Conservation (phyloP, 1,139 yeast species). For the Suhomyces choctaworum region DNA sequence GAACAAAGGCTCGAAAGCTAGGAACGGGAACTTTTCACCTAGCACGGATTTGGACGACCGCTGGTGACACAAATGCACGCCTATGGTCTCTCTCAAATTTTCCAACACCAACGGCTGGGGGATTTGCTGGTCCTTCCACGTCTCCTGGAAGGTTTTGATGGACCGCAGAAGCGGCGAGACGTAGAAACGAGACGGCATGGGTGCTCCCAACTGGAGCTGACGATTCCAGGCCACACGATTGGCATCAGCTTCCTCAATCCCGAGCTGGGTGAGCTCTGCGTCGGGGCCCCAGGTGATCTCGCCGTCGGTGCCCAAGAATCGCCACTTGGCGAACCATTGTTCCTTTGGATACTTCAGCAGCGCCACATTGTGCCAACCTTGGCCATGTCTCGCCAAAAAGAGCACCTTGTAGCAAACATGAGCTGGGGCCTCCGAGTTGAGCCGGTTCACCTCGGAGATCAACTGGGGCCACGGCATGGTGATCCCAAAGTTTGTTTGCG, state of each 20-base stretch:
- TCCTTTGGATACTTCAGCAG: conserved; percentile 55
- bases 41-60: conserved; percentile 42
- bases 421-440: conserved; percentile 35
- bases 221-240: conserved; percentile 46
- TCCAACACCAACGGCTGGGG: conserved; percentile 50
- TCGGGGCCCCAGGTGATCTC: conserved; percentile 67
- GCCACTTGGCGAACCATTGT: conserved; percentile 63
- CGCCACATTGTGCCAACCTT: conserved; percentile 72
- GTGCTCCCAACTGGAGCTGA: conserved; percentile 49
- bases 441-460: conserved; percentile 28
- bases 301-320: conserved; percentile 56
- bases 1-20: conserved; percentile 43
- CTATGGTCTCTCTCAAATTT: conserved; percentile 64
- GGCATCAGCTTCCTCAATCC: conserved; percentile 46
- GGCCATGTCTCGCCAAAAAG: conserved; percentile 74
- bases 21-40: conserved; percentile 21
- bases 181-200: conserved; percentile 56
- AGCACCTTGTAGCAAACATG: conserved; percentile 54
- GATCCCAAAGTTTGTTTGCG: conserved; percentile 50
- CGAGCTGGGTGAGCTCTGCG: conserved; percentile 60
- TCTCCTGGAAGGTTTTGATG: conserved; percentile 52
- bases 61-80: conserved; percentile 67
- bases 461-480: conserved; percentile 48
- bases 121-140: conserved; percentile 54
- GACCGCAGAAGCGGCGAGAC: conserved; percentile 69